Conservation (phyloP, 768 basidiomycete genomes). For the Podaxis sp. region DNA sequence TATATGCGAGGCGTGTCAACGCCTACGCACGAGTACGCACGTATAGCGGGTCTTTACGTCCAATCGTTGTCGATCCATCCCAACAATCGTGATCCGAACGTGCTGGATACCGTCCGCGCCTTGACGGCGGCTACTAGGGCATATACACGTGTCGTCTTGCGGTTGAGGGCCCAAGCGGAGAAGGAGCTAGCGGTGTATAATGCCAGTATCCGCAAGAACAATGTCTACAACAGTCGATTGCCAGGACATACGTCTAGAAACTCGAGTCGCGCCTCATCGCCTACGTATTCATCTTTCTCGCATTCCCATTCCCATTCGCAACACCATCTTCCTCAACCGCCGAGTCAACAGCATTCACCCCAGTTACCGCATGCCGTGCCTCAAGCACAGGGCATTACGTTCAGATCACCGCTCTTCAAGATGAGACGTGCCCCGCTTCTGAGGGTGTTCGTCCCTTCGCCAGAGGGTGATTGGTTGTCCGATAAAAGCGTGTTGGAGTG, state of each 20-base stretch:
- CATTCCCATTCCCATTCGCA: slow-evolving; percentile 38
- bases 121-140: slow-evolving; percentile 64
- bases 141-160: slow-evolving; percentile 75
- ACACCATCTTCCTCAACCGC: slow-evolving; percentile 19
- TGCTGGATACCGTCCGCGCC: slow-evolving; percentile 39
- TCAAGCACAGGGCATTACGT: slow-evolving; percentile 28
- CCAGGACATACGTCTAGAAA: slow-evolving; percentile 30
- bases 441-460: slow-evolving; percentile 80
- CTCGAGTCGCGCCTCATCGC: slow-evolving; percentile 68
- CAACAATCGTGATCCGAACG: slow-evolving; percentile 33
- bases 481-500: slow-evolving; percentile 79
- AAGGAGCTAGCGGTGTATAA: slow-evolving; percentile 33
- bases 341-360: neutral
- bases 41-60: slow-evolving; percentile 53
- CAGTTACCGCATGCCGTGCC: slow-evolving; percentile 4
- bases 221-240: slow-evolving; percentile 16
- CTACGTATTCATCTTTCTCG: slow-evolving; percentile 46
- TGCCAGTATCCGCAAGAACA: slow-evolving; percentile 13
- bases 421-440: slow-evolving; percentile 70
- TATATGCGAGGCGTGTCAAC: slow-evolving; percentile 79
- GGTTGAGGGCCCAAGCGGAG: slow-evolving; percentile 77
- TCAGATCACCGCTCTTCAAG: slow-evolving; percentile 70
- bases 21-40: slow-evolving; percentile 68
- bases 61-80: slow-evolving; percentile 43
- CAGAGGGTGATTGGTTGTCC: slow-evolving; percentile 83